Percentiles rank a stretch among this genome's conserved stretches.
Evolutionary conservation across 73 alveolate species (phyloP).

Genomic region (Blepharisma stoltei): DNA sequence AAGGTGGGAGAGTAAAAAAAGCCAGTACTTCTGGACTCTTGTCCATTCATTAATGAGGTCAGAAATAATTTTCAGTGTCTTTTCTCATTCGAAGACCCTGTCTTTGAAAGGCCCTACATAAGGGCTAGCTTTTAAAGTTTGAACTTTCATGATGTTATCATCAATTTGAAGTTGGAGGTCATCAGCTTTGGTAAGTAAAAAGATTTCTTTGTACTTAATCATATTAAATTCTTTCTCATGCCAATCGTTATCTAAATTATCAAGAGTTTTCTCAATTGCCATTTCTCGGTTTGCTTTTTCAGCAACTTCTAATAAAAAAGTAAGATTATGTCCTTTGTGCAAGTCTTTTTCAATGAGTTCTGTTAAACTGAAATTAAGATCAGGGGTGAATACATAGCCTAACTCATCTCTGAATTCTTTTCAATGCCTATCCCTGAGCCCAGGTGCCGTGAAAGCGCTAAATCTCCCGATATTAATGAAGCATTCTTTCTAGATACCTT

Average conservation of each 20-base stretch:
- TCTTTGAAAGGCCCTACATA: conserved; percentile 72
- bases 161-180: conserved; percentile 77
- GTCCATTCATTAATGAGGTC: conserved; percentile 88
- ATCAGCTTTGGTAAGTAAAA: conserved; percentile 74
- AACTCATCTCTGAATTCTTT: conserved; percentile 91
- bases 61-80: conserved; percentile 64
- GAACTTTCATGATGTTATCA: conserved; percentile 69
- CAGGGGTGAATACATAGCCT: conserved; percentile 69
- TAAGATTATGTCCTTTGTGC: conserved; percentile 55
- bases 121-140: conserved; percentile 76
- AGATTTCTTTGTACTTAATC: conserved; percentile 54
- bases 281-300: conserved; percentile 80
- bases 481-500: too few species aligned
- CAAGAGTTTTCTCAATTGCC: conserved; percentile 75
- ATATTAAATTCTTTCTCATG: conserved; percentile 74
- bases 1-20: too few species aligned
- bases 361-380: conserved; percentile 46
- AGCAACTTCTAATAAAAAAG: conserved; percentile 60
- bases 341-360: conserved; percentile 54
- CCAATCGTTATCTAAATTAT: conserved; percentile 74
- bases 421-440: conserved; percentile 96
- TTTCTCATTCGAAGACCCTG: conserved; percentile 72
- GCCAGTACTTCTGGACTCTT: conserved; percentile 81
- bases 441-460: conserved; percentile 1
- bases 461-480: too few species aligned